Percentiles rank a stretch among this genome's conserved stretches.
phyloP scores from a whole-genome alignment of 306 rosid genomes.

The Pterocarpus santalinus region DNA sequence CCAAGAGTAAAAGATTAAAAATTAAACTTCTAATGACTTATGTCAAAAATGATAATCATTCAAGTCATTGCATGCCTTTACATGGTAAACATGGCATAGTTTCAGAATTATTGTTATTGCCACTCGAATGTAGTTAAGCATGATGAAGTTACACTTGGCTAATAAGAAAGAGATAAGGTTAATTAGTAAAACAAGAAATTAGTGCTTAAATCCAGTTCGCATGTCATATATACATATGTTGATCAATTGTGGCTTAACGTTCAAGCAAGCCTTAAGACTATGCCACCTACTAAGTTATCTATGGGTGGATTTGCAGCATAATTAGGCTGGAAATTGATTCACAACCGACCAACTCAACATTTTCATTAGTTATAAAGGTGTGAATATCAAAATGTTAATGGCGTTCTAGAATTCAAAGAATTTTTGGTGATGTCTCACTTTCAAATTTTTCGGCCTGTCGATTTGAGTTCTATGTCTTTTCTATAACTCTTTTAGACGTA shows the following conservation, averaged over 20 bases:
- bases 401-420: background rate
- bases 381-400: conserved; percentile 15
- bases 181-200: background rate
- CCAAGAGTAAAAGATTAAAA: background rate
- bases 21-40: background rate
- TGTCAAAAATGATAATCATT: background rate
- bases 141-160: background rate
- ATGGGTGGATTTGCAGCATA: conserved; percentile 30
- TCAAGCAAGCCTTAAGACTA: conserved; percentile 34
- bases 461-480: no score
- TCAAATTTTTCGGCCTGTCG: background rate
- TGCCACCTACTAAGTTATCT: conserved; percentile 22
- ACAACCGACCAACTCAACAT: conserved; percentile 11
- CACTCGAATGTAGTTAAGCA: background rate
- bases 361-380: conserved; percentile 5
- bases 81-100: background rate
- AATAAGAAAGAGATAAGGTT: background rate
- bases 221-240: background rate
- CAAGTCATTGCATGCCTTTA: background rate
- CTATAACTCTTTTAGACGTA: no score
- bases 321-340: conserved; percentile 35
- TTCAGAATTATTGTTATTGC: background rate
- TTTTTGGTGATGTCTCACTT: conserved; percentile 6
- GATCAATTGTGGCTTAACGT: background rate
- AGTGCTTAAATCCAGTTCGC: background rate